Evolutionary conservation across 2,329 filamentous ascomycete genomes (phyloP), one percentile per base, ranked within the genome.

Genomic region (Dothiorella sarmentorum): DNA sequence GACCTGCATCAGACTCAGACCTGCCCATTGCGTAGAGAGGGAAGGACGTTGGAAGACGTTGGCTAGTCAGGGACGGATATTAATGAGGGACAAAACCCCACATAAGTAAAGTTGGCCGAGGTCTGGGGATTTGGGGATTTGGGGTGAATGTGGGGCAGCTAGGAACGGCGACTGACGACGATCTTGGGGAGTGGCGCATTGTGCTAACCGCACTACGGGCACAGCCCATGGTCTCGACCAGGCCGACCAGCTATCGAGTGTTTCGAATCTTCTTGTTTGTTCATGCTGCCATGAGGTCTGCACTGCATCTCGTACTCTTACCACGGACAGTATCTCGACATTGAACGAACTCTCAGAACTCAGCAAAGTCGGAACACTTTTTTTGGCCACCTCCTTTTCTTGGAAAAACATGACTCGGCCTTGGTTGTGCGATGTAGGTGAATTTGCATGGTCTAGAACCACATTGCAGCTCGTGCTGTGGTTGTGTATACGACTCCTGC

Each of bases 131-230:
- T 40, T 22, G 10, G 49, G 49, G 49, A 24, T 6, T 27, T 10
- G 10, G 29, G 29, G 29, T 9, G 29, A 38, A 22, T 53, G 49
- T 53, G 49, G 49, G 49, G 49, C 49, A 7, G 24, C 47, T n/a
- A 29, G 35, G n/a, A 37, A 38, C 11, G 49, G 49, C 33, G 24
- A 53, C 49, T 3, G 33, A 40, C 49, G 49, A 40, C 15, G 49
- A 53, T 53, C 49, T 40, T 38, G 27, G 35, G 17, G 49, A 38
- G 49, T n/a, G 31, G 33, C 47, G 47, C 47, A 33, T 52, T 38
- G 49, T 38, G 35, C 49, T 22, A 40, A 40, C 49, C 9, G 7
- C 35, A 3, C 1, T 18, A 38, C 24, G 18, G 45, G 49, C 49
- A 53, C 22, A 29, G 22, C 24, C 18, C 4, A 18, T 10, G 18